A percentile compares a stretch with the other conserved stretches of the same genome.
Evolutionary conservation across 257 asterid genomes (phyloP).

Genomic region (Echites panduratus): DNA sequence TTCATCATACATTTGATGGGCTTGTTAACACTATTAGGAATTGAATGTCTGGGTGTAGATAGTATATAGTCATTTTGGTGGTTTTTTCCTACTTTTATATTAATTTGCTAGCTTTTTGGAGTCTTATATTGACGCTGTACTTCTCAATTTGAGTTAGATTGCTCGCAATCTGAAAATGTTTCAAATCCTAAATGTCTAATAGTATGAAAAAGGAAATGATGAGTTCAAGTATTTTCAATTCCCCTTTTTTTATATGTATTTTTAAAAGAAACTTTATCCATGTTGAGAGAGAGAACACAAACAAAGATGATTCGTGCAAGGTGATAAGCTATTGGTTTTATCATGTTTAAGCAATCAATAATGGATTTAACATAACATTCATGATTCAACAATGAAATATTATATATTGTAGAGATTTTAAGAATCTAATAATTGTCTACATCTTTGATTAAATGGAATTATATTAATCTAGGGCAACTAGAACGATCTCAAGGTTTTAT

Average conservation of each 20-base stretch:
- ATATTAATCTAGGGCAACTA: not conserved
- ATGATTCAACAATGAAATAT: not conserved
- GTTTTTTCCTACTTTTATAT: not conserved
- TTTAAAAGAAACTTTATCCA: too few relatives aligned
- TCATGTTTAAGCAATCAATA: not conserved
- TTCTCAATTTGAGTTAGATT: not conserved
- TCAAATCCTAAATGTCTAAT: not conserved
- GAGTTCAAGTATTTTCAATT: not conserved
- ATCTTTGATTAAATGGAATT: not conserved
- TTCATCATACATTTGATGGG: not conserved
- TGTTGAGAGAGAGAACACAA: not conserved
- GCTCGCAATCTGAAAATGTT: not conserved
- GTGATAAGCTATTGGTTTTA: not conserved
- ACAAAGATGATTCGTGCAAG: not conserved
- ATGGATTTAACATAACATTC: too few relatives aligned
- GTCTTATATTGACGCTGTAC: not conserved
- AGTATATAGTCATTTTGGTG: not conserved
- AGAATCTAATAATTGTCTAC: not conserved
- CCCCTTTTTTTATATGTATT: not conserved
- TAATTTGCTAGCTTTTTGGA: not conserved
- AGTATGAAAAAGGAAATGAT: not conserved
- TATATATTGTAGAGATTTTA: not conserved
- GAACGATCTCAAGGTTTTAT: not conserved
- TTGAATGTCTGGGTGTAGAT: not conserved
- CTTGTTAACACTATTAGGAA: not conserved